Conservation (phyloP, 441 rosid genomes). For the Gossypium gossypioides region DNA sequence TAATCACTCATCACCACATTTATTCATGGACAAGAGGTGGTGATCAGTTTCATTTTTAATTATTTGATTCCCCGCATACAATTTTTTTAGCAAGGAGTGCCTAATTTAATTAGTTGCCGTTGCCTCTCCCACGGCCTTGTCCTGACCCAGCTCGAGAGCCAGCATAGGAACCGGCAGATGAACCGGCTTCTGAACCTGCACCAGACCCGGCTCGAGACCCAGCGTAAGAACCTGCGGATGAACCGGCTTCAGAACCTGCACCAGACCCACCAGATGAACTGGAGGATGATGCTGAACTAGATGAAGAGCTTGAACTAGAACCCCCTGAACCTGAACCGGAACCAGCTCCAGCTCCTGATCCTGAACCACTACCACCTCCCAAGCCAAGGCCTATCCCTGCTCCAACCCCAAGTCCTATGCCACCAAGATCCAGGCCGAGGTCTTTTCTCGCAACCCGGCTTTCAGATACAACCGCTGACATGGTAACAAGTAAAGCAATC, state of each 20-base stretch:
- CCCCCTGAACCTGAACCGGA: constrained; percentile 36
- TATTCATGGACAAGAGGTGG: background rate
- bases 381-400: constrained; percentile 52
- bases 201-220: constrained; percentile 31
- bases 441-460: constrained; percentile 51
- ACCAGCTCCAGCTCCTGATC: constrained; percentile 35
- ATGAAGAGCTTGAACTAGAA: constrained; percentile 41
- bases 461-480: constrained; percentile 27
- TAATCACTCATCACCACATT: background rate
- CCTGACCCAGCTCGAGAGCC: constrained; percentile 39
- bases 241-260: constrained; percentile 35
- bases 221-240: constrained; percentile 30
- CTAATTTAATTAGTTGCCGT: background rate
- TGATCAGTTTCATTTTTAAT: background rate
- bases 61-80: background rate
- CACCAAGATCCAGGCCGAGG: constrained; percentile 51
- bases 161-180: constrained; percentile 33
- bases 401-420: constrained; percentile 42
- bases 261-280: constrained; percentile 25
- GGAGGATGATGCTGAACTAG: constrained; percentile 44
- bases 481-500: constrained; percentile 30
- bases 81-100: background rate
- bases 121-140: constrained; percentile 20
- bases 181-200: constrained; percentile 34
- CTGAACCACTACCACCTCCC: constrained; percentile 48